phyloP scores from a whole-genome alignment of 176 grass and related monocot genomes.

The Aechmea fasciata region DNA sequence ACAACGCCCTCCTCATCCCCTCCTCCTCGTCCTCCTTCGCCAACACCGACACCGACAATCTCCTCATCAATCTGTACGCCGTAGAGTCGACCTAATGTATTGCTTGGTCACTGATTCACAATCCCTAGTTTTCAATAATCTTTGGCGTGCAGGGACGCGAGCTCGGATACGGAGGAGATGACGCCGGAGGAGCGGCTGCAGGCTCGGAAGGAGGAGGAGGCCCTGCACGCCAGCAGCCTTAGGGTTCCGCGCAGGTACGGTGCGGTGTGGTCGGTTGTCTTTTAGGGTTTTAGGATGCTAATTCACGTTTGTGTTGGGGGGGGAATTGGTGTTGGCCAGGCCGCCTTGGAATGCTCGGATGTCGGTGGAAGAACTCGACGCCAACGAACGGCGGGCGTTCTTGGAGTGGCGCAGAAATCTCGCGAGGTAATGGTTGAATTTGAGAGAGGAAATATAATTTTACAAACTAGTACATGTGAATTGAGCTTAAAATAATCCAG shows the following conservation, averaged over 20 bases:
- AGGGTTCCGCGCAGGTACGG: slow-evolving; percentile 67
- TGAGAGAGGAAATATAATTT: not conserved
- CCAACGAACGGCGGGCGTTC: slow-evolving; percentile 58
- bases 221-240: slow-evolving; percentile 51
- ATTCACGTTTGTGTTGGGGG: not conserved
- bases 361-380: slow-evolving; percentile 69
- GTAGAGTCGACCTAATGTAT: not conserved
- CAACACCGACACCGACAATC: slow-evolving; percentile 20
- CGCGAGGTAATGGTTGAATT: slow-evolving; percentile 38
- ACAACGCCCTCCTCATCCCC: slow-evolving; percentile 28
- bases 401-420: slow-evolving; percentile 80
- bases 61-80: slow-evolving; percentile 51
- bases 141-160: slow-evolving; percentile 34
- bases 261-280: no score
- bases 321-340: slow-evolving; percentile 23
- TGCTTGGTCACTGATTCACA: not conserved
- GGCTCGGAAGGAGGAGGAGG: slow-evolving; percentile 67
- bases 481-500: no score
- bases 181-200: slow-evolving; percentile 38
- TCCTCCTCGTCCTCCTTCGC: slow-evolving; percentile 17
- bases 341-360: slow-evolving; percentile 63
- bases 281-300: not conserved
- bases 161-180: slow-evolving; percentile 23
- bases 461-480: no score
- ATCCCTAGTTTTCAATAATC: not conserved